phyloP scores from a whole-genome alignment of 139 green algal genomes.

The Auxenochlorella protothecoides region DNA sequence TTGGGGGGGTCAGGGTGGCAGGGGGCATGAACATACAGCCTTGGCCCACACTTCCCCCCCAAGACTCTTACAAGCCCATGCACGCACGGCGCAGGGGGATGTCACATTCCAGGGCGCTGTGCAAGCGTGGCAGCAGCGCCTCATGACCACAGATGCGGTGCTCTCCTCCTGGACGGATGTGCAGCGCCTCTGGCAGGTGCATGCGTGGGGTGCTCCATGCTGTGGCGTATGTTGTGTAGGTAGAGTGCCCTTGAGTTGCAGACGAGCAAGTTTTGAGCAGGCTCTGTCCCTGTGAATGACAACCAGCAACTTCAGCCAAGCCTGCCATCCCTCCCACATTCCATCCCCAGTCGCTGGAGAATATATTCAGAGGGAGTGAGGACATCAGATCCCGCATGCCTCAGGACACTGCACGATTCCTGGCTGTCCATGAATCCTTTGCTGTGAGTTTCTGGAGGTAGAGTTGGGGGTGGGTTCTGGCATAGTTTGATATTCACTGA shows the following conservation, averaged over 20 bases:
- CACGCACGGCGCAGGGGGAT: too few relatives aligned
- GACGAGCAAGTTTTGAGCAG: too few relatives aligned
- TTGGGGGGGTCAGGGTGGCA: not conserved
- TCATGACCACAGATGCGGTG: slow-evolving; percentile 63
- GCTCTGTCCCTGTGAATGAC: too few relatives aligned
- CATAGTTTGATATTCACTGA: not conserved
- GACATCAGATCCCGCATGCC: not conserved
- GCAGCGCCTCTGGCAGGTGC: slow-evolving; percentile 69
- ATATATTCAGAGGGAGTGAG: not conserved
- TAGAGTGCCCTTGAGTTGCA: too few relatives aligned
- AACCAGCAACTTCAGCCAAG: too few relatives aligned
- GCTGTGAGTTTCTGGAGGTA: not conserved
- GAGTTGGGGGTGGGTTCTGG: not conserved
- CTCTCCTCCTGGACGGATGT: slow-evolving; percentile 68
- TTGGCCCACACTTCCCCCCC: slow-evolving; percentile 42
- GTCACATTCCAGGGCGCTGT: slow-evolving; percentile 25
- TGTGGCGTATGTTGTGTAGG: too few relatives aligned
- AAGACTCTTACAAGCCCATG: slow-evolving; percentile 19
- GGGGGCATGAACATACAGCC: too few relatives aligned
- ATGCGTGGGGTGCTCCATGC: too few relatives aligned
- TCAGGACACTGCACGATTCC: not conserved
- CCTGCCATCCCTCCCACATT: too few relatives aligned
- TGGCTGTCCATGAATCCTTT: not conserved
- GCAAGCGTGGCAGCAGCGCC: slow-evolving; percentile 71
- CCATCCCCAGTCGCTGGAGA: not conserved